phyloP scores from a whole-genome alignment of 2,329 filamentous ascomycete genomes.

The Sphaerulina populicola region DNA sequence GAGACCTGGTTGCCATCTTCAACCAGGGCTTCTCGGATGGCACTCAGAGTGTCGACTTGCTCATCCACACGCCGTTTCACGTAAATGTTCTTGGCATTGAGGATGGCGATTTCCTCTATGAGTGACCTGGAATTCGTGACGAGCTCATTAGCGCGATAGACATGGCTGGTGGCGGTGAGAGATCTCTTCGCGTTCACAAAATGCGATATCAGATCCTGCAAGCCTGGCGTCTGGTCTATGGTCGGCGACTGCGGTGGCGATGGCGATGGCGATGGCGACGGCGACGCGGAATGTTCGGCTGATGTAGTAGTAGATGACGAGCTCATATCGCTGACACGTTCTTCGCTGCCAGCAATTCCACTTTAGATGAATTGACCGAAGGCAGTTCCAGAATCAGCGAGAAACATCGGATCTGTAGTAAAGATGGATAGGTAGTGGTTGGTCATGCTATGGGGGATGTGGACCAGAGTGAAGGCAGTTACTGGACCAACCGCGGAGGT shows the following conservation, averaged over 20 bases:
- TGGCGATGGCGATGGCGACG: conserved; percentile 31
- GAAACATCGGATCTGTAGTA: neutral
- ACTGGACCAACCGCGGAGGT: no score
- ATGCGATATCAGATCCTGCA: conserved; percentile 74
- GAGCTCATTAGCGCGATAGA: conserved; percentile 79
- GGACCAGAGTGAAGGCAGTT: no score
- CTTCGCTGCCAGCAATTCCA: neutral
- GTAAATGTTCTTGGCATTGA: conserved; percentile 47
- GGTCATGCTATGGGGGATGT: no score
- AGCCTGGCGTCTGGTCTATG: conserved; percentile 38
- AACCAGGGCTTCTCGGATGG: conserved; percentile 38
- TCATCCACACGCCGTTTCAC: conserved; percentile 38
- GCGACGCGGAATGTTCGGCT: conserved; percentile 4
- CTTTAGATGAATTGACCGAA: neutral
- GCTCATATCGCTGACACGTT: neutral
- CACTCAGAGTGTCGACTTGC: conserved; percentile 38
- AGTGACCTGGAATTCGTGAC: conserved; percentile 66
- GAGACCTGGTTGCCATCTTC: conserved; percentile 37
- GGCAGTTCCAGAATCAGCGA: neutral
- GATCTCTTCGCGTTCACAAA: conserved; percentile 82
- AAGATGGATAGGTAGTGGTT: no score
- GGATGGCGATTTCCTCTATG: conserved; percentile 68
- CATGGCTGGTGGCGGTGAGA: conserved; percentile 67
- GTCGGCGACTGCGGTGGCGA: conserved; percentile 38
- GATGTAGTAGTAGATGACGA: neutral